Evolutionary conservation across 2,329 filamentous ascomycete genomes (phyloP), one percentile per base, ranked within the genome.

Genomic region (Penicillium occitanis): DNA sequence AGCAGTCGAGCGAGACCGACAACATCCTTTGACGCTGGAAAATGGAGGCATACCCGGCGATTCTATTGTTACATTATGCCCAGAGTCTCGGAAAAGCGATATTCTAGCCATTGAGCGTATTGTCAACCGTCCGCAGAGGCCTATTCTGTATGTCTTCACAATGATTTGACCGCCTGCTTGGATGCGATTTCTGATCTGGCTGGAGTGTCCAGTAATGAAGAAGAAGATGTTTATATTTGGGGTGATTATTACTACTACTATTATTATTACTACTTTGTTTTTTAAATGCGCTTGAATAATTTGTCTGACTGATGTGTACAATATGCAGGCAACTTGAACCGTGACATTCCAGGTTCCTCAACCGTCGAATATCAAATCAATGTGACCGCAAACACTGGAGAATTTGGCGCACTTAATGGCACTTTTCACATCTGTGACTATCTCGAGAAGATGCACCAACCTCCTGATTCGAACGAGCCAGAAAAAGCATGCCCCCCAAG

Each of bases 391-490:
- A 59, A 59, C 35, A 59, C 55, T 28, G 55, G 55, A 59, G 35
- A 59, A 22, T 59, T 42, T 44, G 55, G 55, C 55, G 55, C 55
- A 37, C 55, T 59, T 59, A 59, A 59, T 59, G 55, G 55, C 37
- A 59, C 55, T 30, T 59, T 59, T 44, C 55, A 59, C 55, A 59
- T 59, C 35, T 59, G 55, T 42, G 55, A 59, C 35, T 59, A 59
- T 59, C 55, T 59, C 55, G 55, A 59, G 55, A 59, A 59, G 55
- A 59, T 59, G 55, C 55, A 59, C 55, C 55, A 59, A 37, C 55
- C 55, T 59, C 55, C 55, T 59, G 55, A 59, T 44, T 59, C 55
- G 55, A 59, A 59, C n/a, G 35, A 59, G 17, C 55, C 55, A 42
- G 55, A 59, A 59, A 59, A 59, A 59, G 37, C 55, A 42, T 59